These are phyloP conservation scores for Globisporangium heterothallicum DNA, from an alignment of 352 stramenopile species.

Conservation along the genomic window DNA sequence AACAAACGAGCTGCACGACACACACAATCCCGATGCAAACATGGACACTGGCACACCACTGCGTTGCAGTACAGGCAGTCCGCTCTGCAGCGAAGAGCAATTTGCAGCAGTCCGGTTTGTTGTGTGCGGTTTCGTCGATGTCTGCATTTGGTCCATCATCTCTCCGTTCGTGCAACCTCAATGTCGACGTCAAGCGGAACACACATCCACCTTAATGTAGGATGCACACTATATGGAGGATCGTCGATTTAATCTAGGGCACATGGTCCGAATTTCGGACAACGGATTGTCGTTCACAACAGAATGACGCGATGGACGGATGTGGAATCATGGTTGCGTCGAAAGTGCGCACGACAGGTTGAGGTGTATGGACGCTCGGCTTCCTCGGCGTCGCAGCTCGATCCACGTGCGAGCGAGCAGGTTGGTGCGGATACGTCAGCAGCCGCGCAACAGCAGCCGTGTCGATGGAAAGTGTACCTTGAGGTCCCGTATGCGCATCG, in stretches of 20 bases:
- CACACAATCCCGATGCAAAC: too few relatives aligned
- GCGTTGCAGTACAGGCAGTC: too few relatives aligned
- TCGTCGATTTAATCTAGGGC: neutral
- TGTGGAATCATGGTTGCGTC: slow-evolving; percentile 5
- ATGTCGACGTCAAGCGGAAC: neutral
- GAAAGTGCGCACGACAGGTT: neutral
- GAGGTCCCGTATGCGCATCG: slow-evolving; percentile 5
- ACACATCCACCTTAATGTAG: neutral
- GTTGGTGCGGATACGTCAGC: neutral
- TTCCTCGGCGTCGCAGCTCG: neutral
- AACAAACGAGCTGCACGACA: too few relatives aligned
- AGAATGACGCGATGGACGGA: neutral
- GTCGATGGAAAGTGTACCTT: slow-evolving; percentile 8
- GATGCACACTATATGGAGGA: neutral
- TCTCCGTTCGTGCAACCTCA: neutral
- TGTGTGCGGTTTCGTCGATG: neutral
- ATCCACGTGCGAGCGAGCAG: too few relatives aligned
- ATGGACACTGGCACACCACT: too few relatives aligned
- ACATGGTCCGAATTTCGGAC: neutral
- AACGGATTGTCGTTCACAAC: neutral
- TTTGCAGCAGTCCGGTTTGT: too few relatives aligned
- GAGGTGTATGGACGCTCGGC: slow-evolving; percentile 1
- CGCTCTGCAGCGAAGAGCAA: too few relatives aligned
- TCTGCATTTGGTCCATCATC: neutral
- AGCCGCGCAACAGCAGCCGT: neutral